These are phyloP conservation scores for Tillandsia fasciculata DNA, from an alignment of 176 grass and related monocot species.

Conservation along the genomic window DNA sequence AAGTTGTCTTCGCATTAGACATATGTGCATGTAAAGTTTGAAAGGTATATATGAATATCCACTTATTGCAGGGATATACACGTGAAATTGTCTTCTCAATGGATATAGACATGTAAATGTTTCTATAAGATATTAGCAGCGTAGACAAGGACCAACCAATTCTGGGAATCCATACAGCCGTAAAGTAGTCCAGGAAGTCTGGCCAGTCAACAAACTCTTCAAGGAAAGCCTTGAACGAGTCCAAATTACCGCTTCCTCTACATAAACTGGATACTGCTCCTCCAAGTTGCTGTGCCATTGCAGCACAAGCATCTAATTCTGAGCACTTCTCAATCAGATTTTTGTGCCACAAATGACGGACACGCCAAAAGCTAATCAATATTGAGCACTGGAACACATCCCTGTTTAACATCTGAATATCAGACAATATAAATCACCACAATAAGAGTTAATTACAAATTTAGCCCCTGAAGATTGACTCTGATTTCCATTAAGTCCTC, in stretches of 20 bases:
- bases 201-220: slow-evolving; percentile 56
- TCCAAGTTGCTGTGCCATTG: slow-evolving; percentile 48
- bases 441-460: background rate
- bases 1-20: no score
- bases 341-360: slow-evolving; percentile 68
- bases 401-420: slow-evolving; percentile 37
- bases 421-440: slow-evolving; percentile 14
- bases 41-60: no score
- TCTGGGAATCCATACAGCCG: slow-evolving; percentile 65
- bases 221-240: slow-evolving; percentile 56
- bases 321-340: slow-evolving; percentile 59
- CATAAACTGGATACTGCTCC: slow-evolving; percentile 53
- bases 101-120: no score
- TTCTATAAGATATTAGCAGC: slow-evolving; percentile 10
- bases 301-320: slow-evolving; percentile 34
- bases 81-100: no score
- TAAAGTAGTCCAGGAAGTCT: slow-evolving; percentile 78
- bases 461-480: no score
- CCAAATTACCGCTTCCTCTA: slow-evolving; percentile 43
- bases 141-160: slow-evolving; percentile 48
- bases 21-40: background rate
- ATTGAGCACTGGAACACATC: slow-evolving; percentile 76
- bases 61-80: no score
- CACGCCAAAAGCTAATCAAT: slow-evolving; percentile 74
- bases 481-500: no score